Base-by-base conservation (phyloP, 1,139 yeast species). In the Saccharomyces uvarum region DNA sequence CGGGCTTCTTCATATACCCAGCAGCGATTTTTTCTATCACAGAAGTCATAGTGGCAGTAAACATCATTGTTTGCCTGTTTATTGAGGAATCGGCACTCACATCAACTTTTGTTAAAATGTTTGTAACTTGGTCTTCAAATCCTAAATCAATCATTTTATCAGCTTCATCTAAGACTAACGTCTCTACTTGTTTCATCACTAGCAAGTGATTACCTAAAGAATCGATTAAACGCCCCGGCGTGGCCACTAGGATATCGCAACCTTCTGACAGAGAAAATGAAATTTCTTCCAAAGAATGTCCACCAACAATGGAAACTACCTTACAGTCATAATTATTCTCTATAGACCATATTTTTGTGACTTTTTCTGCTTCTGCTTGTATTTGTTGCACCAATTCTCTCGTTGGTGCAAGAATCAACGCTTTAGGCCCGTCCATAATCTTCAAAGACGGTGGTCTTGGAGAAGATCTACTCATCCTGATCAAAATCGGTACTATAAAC, bases 81-180 rank as follows among this genome's bases (percentile, higher is more conserved):
- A 57, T 54, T 66, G 70, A 6, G 75, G 58, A 44, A 63, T 67
- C 29, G 77, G 88, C 38, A 83, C 70, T 26, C 72, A 70, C 44
- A 57, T 62, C 57, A 46, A 65, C 21, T 55, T 63, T 31, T 7
- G 73, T 73, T 54, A 88, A 70, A 19, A 93, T 80, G 29, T 77
- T 74, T 41, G 78, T 79, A 49, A 93, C 78, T 60, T 89, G 89
- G 51, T 82, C 87, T 64, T 90, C 97, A 69, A 93, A 91, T 2
- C 98, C 98, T 80, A 91, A 78, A 67, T 91, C 97, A 48, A 93
- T 84, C 97, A 91, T 91, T 64, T 90, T 77, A 69, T 91, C 98
- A 1, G 97, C 97, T 70, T 91, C 98, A 73, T 91, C 98, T 76
- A 90, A 77, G 1, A 88, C 84, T 16, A 91, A 73, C 61, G 83